phyloP scores from a whole-genome alignment of 2,329 filamentous ascomycete species.

The Clonostachys rhizophaga region DNA sequence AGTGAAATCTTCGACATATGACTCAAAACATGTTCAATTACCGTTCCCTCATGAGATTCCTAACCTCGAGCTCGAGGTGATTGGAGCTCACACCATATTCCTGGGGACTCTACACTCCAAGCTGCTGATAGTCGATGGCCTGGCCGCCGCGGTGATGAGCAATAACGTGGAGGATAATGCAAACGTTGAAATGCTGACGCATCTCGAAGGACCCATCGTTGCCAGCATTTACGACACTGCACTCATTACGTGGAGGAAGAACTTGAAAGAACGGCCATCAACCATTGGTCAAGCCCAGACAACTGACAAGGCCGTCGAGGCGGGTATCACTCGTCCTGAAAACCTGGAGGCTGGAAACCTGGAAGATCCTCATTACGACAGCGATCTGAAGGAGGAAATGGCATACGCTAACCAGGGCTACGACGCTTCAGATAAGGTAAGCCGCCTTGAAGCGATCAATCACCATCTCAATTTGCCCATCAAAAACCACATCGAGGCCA shows the following conservation, averaged over 20 bases:
- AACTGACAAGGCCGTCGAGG: not conserved
- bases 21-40: conserved; percentile 51
- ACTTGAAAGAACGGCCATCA: conserved; percentile 24
- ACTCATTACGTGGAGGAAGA: conserved; percentile 66
- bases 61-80: conserved; percentile 65
- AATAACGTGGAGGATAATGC: conserved; percentile 79
- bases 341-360: conserved; percentile 29
- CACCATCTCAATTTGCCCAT: conserved; percentile 62
- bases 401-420: conserved; percentile 55
- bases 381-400: conserved; percentile 55
- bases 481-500: conserved; percentile 40
- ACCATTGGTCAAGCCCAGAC: not conserved
- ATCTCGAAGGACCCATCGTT: conserved; percentile 72
- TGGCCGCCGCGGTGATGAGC: conserved; percentile 66
- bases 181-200: conserved; percentile 77
- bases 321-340: not conserved
- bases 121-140: conserved; percentile 72
- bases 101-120: conserved; percentile 76
- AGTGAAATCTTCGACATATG: conserved; percentile 54
- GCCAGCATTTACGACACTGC: conserved; percentile 73
- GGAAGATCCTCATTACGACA: conserved; percentile 60
- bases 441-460: conserved; percentile 52
- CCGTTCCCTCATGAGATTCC: conserved; percentile 63
- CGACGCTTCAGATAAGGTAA: conserved; percentile 42
- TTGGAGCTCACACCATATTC: conserved; percentile 66